Conservation (phyloP, 257 asterid species). For the Fraxinus anomala region DNA sequence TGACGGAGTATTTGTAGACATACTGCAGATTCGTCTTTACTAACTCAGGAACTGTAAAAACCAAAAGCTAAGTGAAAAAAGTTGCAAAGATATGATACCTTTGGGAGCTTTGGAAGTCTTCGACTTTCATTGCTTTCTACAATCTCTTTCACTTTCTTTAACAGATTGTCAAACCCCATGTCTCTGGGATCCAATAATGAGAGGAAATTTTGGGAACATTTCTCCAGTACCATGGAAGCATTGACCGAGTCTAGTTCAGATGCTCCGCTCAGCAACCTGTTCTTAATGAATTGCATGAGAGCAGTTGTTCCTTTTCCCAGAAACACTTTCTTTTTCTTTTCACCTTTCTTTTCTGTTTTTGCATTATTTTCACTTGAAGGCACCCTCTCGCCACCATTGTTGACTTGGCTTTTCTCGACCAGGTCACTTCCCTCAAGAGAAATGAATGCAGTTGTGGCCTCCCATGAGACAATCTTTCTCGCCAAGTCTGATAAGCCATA, state of each 20-base stretch:
- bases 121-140: slow-evolving; percentile 90
- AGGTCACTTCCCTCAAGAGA: slow-evolving; percentile 61
- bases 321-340: slow-evolving; percentile 70
- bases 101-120: slow-evolving; percentile 91
- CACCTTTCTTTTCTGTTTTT: slow-evolving; percentile 48
- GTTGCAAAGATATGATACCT: slow-evolving; percentile 49
- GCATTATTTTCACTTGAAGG: slow-evolving; percentile 35
- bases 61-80: background rate
- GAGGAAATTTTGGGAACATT: slow-evolving; percentile 37
- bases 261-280: slow-evolving; percentile 41
- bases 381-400: slow-evolving; percentile 33
- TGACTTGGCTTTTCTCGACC: slow-evolving; percentile 25
- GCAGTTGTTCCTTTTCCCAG: slow-evolving; percentile 75
- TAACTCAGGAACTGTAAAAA: background rate
- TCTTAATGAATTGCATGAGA: slow-evolving; percentile 70
- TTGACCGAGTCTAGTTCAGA: slow-evolving; percentile 24
- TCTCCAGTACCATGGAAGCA: slow-evolving; percentile 32
- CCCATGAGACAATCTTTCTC: slow-evolving; percentile 67
- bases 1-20: background rate
- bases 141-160: slow-evolving; percentile 72
- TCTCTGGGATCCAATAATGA: slow-evolving; percentile 56
- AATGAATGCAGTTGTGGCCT: slow-evolving; percentile 65
- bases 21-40: background rate
- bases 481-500: slow-evolving; percentile 50
- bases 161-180: slow-evolving; percentile 45